phyloP scores from a whole-genome alignment of 331 rosid species.

The Phaseolus coccineus region DNA sequence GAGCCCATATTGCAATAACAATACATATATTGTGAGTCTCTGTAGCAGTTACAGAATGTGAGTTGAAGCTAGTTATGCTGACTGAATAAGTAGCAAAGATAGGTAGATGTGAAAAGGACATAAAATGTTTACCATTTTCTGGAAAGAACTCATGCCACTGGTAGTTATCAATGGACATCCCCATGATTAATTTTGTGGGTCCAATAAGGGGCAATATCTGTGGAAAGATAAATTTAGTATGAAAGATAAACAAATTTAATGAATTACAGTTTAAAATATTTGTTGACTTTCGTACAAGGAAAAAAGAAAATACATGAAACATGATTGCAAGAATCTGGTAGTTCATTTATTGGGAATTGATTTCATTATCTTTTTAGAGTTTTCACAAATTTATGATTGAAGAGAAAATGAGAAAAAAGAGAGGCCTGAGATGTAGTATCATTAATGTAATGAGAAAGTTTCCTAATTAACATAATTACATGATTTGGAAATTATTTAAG shows the following conservation, averaged over 20 bases:
- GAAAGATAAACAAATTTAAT: constrained; percentile 23
- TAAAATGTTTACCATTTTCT: constrained; percentile 62
- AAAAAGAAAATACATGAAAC: constrained; percentile 16
- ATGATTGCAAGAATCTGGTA: constrained; percentile 18
- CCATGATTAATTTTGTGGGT: constrained; percentile 88
- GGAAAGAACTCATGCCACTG: constrained; percentile 99
- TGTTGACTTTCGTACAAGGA: constrained; percentile 16
- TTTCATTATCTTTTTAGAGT: constrained; percentile 11
- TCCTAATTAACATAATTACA: neutral
- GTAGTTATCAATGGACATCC: constrained; percentile 71
- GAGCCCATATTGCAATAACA: constrained; percentile 94
- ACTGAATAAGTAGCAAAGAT: constrained; percentile 38
- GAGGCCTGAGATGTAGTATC: neutral
- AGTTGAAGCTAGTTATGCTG: constrained; percentile 45
- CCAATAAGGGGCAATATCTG: constrained; percentile 85
- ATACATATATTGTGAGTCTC: constrained; percentile 69
- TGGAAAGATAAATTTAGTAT: constrained; percentile 45
- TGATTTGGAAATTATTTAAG: neutral
- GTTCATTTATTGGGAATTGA: constrained; percentile 13
- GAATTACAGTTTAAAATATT: constrained; percentile 35
- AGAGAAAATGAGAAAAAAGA: neutral
- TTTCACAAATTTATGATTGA: constrained; percentile 8
- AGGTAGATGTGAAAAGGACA: constrained; percentile 5
- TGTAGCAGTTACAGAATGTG: constrained; percentile 49
- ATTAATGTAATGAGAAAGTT: neutral